Conservation (phyloP, 169 alveolate genomes). For the Plasmodium blacklocki region DNA sequence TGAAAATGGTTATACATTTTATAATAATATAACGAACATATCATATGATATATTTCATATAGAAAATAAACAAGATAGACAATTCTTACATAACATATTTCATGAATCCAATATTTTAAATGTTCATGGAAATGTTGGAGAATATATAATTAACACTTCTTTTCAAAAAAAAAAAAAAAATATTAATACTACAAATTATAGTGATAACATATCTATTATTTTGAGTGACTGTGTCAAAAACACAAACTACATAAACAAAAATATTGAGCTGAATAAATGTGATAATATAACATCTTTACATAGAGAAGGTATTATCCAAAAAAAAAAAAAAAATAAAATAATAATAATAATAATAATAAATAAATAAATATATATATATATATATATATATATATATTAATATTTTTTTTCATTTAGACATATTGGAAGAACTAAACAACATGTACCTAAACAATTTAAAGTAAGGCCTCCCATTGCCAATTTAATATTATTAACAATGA, state of each 20-base stretch:
- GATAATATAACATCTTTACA: slow-evolving; percentile 19
- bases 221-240: slow-evolving; percentile 34
- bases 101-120: slow-evolving; percentile 19
- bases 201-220: slow-evolving; percentile 18
- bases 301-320: slow-evolving; percentile 35
- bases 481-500: not conserved
- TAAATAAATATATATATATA: not conserved
- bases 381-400: not conserved
- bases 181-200: not conserved
- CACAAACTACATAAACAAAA: slow-evolving; percentile 21
- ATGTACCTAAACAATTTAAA: slow-evolving; percentile 51
- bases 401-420: slow-evolving; percentile 9
- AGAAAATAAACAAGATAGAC: slow-evolving; percentile 40
- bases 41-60: slow-evolving; percentile 33
- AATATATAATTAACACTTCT: slow-evolving; percentile 40
- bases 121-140: slow-evolving; percentile 60
- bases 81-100: slow-evolving; percentile 21
- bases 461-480: slow-evolving; percentile 4
- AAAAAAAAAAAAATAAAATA: not conserved
- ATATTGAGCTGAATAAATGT: slow-evolving; percentile 16
- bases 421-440: slow-evolving; percentile 52
- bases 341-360: not conserved
- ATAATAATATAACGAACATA: slow-evolving; percentile 20
- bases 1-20: slow-evolving; percentile 37
- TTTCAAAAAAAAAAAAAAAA: not conserved